phyloP scores from a whole-genome alignment of 2,329 filamentous ascomycete species.

The Metarhizium guizhouense region DNA sequence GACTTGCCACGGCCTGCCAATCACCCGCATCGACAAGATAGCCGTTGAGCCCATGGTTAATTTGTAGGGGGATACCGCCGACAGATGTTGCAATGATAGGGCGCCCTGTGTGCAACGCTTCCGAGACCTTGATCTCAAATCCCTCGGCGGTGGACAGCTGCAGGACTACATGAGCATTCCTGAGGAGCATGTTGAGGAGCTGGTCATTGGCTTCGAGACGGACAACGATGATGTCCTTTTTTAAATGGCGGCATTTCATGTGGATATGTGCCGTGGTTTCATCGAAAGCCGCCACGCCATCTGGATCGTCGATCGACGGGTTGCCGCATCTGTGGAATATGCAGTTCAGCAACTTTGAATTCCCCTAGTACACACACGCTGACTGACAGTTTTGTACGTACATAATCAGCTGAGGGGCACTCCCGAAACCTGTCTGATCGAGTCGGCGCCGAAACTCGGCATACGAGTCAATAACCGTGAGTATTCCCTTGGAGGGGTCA shows the following conservation, averaged over 20 bases:
- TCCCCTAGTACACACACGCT: no score
- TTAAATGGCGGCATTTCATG: constrained; percentile 50
- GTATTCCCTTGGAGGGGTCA: constrained; percentile 75
- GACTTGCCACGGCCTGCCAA: constrained; percentile 56
- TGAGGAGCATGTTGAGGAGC: constrained; percentile 66
- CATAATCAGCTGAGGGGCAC: constrained; percentile 64
- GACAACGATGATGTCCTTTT: constrained; percentile 62
- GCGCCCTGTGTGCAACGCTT: constrained; percentile 71
- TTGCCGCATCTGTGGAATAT: constrained; percentile 61
- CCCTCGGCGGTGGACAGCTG: constrained; percentile 76
- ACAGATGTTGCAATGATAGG: constrained; percentile 67
- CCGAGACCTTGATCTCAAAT: constrained; percentile 81
- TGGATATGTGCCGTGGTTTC: constrained; percentile 61
- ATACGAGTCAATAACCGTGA: constrained; percentile 67
- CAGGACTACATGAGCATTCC: constrained; percentile 62
- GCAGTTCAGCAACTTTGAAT: no score
- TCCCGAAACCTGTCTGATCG: constrained; percentile 20
- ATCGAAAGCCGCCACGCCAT: constrained; percentile 64
- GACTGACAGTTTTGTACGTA: no score
- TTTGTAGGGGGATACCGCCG: constrained; percentile 74
- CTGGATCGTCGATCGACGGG: constrained; percentile 72
- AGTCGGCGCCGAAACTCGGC: constrained; percentile 59
- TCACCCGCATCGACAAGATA: constrained; percentile 68
- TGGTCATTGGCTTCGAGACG: constrained; percentile 72
- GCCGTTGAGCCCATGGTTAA: constrained; percentile 62